phyloP scores from a whole-genome alignment of 768 basidiomycete species.

The Strobilomyces dryophilus region DNA sequence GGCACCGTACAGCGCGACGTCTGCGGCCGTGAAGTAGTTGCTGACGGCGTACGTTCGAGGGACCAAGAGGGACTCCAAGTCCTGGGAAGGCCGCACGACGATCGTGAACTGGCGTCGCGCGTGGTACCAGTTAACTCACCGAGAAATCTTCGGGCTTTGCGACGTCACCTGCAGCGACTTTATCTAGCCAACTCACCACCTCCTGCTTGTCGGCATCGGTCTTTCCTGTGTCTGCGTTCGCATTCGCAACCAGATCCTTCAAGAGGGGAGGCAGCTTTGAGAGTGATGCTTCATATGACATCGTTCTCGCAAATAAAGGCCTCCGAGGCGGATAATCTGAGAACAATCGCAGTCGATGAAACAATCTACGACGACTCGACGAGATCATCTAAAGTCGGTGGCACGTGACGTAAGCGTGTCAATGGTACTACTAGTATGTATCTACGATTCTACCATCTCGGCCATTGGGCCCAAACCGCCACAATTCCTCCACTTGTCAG shows the following conservation, averaged over 20 bases:
- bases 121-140: conserved; percentile 33
- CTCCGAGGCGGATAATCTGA: conserved; percentile 6
- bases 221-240: conserved; percentile 42
- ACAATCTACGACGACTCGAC: no score
- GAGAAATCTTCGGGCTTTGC: conserved; percentile 44
- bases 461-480: background rate
- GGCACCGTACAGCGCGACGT: conserved; percentile 87
- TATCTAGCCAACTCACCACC: conserved; percentile 68
- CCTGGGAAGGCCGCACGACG: conserved; percentile 38
- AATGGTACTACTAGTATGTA: no score
- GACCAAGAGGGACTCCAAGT: conserved; percentile 64
- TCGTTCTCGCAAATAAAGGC: conserved; percentile 26
- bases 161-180: conserved; percentile 47
- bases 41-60: conserved; percentile 83
- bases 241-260: conserved; percentile 51
- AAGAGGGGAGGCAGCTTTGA: conserved; percentile 44
- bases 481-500: background rate
- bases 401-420: conserved; percentile 30
- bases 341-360: conserved; percentile 24
- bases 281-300: conserved; percentile 53
- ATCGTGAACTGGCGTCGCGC: background rate
- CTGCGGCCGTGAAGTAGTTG: conserved; percentile 84
- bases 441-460: background rate
- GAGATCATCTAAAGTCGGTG: no score
- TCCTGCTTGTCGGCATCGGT: conserved; percentile 60